phyloP scores from a whole-genome alignment of 495 filamentous ascomycete species.

The Sphaerosporella brunnea region DNA sequence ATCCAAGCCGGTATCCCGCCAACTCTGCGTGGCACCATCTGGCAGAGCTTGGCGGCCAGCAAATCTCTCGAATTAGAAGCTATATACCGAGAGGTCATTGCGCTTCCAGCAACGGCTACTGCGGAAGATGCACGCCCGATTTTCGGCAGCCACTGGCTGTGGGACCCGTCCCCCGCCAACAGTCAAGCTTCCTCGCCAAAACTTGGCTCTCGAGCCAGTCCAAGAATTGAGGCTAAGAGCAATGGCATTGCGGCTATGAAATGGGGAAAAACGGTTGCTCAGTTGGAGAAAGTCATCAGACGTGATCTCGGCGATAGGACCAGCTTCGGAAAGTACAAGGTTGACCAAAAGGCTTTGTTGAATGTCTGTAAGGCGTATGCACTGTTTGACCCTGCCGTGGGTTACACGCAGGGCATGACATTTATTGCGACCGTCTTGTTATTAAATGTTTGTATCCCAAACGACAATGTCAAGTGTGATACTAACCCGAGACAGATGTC shows the following conservation, averaged over 20 bases:
- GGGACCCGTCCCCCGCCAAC: constrained; percentile 53
- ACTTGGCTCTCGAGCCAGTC: constrained; percentile 43
- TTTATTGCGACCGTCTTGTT: constrained; percentile 95
- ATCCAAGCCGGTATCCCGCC: constrained; percentile 88
- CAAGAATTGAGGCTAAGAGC: constrained; percentile 44
- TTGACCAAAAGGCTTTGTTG: constrained; percentile 87
- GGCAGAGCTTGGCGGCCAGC: constrained; percentile 91
- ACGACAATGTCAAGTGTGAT: neutral
- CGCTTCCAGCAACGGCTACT: constrained; percentile 57
- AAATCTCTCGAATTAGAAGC: constrained; percentile 76
- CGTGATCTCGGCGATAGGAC: constrained; percentile 81
- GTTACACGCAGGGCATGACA: constrained; percentile 98
- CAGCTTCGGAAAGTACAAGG: constrained; percentile 63
- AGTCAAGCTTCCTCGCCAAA: constrained; percentile 41
- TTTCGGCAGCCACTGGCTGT: constrained; percentile 70
- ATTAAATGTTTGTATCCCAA: constrained; percentile 55
- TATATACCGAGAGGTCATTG: constrained; percentile 69
- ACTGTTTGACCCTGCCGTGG: constrained; percentile 80
- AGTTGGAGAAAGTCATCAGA: constrained; percentile 80
- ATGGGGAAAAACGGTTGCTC: constrained; percentile 45
- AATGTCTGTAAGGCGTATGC: constrained; percentile 96
- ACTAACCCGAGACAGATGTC: constrained; percentile 48
- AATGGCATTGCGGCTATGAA: constrained; percentile 51
- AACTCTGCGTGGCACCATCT: constrained; percentile 88
- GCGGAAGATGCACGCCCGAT: constrained; percentile 46